These are phyloP conservation scores for Silene noctiflora DNA, from an alignment of 179 eudicot genomes.

Conservation along the genomic window DNA sequence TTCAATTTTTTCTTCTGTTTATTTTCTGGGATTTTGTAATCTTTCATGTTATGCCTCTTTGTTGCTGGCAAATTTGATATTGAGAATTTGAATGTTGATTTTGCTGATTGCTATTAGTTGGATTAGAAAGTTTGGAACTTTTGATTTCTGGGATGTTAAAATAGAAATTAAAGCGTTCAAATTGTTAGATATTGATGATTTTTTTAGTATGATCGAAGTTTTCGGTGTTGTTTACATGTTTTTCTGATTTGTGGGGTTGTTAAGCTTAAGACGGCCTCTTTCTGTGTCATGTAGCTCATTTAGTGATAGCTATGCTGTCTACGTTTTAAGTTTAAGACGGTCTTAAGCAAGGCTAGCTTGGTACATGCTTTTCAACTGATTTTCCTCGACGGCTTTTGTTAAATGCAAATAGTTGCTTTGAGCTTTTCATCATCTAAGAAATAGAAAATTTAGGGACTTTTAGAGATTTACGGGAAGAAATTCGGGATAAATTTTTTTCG, in stretches of 20 bases:
- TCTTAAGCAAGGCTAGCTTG: no score
- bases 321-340: no score
- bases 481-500: neutral
- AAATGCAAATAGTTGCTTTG: neutral
- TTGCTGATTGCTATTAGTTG: neutral
- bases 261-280: no score
- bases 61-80: neutral
- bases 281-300: no score
- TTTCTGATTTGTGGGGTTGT: neutral
- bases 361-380: no score
- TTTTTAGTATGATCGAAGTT: neutral
- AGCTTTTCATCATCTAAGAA: neutral
- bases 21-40: conserved; percentile 5
- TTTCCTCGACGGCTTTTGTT: neutral
- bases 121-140: conserved; percentile 5
- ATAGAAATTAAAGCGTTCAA: neutral
- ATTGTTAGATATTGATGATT: neutral
- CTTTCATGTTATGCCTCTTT: neutral
- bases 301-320: no score
- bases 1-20: neutral
- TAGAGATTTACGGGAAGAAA: neutral
- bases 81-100: neutral
- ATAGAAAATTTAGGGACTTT: neutral
- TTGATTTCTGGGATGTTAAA: neutral
- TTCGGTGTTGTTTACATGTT: neutral